These are phyloP conservation scores for Monilinia fructigena DNA, from an alignment of 2,329 filamentous ascomycete genomes.

Conservation along the genomic window DNA sequence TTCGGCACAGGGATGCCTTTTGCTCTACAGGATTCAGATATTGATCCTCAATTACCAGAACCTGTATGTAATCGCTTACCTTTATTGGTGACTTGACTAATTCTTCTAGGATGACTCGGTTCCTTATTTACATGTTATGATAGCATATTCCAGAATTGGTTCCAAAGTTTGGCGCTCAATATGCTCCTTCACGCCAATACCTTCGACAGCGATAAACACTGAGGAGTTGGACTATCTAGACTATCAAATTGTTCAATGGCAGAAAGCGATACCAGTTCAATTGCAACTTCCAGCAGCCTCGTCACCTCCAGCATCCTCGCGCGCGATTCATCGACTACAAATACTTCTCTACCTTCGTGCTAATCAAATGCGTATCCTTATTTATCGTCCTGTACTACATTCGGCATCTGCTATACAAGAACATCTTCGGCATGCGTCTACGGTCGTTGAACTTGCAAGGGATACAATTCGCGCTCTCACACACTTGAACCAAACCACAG, in stretches of 20 bases:
- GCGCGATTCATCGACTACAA: constrained; percentile 64
- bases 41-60: constrained; percentile 75
- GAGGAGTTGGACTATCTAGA: constrained; percentile 80
- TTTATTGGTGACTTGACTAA: constrained; percentile 25
- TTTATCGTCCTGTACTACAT: constrained; percentile 84
- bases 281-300: constrained; percentile 52
- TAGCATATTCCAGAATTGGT: constrained; percentile 76
- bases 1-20: constrained; percentile 88
- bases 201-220: constrained; percentile 43
- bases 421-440: constrained; percentile 71
- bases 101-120: constrained; percentile 29
- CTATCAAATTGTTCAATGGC: constrained; percentile 83
- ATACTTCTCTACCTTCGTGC: constrained; percentile 82
- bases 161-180: constrained; percentile 86
- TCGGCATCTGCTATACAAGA: constrained; percentile 79
- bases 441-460: constrained; percentile 70
- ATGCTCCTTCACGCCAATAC: constrained; percentile 30
- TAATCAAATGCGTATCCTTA: constrained; percentile 86
- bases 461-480: constrained; percentile 72
- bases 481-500: constrained; percentile 68
- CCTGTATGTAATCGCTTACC: constrained; percentile 58
- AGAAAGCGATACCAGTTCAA: constrained; percentile 66
- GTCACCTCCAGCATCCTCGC: constrained; percentile 44
- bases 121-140: constrained; percentile 80
- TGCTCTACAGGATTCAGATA: constrained; percentile 79